These are phyloP conservation scores for Viola pubescens DNA, from an alignment of 441 rosid genomes.

Conservation along the genomic window DNA sequence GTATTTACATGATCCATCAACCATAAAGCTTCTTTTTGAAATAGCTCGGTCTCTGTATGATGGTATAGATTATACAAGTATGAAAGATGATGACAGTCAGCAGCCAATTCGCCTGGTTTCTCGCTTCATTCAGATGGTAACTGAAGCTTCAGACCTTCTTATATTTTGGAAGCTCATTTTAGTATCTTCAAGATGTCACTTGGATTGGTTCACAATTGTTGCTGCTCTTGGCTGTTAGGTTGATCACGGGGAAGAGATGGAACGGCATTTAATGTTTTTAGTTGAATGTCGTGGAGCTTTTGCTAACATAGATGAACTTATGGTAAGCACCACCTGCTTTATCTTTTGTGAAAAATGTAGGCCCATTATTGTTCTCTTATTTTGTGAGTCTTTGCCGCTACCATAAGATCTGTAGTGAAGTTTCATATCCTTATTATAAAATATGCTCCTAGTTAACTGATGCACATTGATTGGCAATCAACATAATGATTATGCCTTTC, in stretches of 20 bases:
- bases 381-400: not conserved
- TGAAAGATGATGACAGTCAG: slow-evolving; percentile 63
- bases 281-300: slow-evolving; percentile 83
- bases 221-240: slow-evolving; percentile 43
- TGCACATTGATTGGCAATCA: not conserved
- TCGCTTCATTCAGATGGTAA: slow-evolving; percentile 73
- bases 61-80: slow-evolving; percentile 45
- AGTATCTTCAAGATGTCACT: slow-evolving; percentile 10
- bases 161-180: not conserved
- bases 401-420: no score
- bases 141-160: not conserved
- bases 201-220: slow-evolving; percentile 18
- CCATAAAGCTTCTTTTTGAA: slow-evolving; percentile 64
- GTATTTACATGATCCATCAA: slow-evolving; percentile 42
- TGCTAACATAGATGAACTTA: slow-evolving; percentile 52
- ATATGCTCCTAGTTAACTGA: not conserved
- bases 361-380: not conserved
- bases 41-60: slow-evolving; percentile 62
- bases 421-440: not conserved
- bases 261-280: slow-evolving; percentile 63
- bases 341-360: slow-evolving; percentile 5
- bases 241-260: slow-evolving; percentile 60
- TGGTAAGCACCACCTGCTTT: slow-evolving; percentile 35
- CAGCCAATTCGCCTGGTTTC: slow-evolving; percentile 52
- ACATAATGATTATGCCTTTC: not conserved